phyloP scores from a whole-genome alignment of 176 grass and related monocot genomes.

The Triticum aestivum region DNA sequence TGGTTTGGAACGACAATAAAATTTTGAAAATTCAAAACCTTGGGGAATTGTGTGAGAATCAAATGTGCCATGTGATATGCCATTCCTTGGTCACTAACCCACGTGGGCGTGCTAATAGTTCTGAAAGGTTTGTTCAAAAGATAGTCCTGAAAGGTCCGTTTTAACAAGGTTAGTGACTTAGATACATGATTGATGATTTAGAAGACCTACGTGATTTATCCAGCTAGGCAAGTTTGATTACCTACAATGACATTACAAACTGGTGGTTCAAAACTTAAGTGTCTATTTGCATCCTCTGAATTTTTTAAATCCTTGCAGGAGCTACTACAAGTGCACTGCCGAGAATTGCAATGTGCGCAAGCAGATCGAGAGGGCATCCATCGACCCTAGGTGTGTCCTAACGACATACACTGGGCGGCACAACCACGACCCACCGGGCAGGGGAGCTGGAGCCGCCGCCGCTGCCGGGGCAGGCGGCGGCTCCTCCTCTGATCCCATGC shows the following conservation, averaged over 20 bases:
- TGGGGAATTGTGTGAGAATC: background rate
- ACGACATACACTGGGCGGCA: conserved; percentile 53
- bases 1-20: no score
- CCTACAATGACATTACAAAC: background rate
- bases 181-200: background rate
- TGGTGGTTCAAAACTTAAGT: background rate
- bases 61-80: background rate
- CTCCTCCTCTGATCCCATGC: background rate
- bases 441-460: background rate
- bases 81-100: no score
- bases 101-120: no score
- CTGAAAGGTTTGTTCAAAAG: background rate
- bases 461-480: background rate
- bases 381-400: conserved; percentile 37
- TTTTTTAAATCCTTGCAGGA: conserved; percentile 7
- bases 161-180: background rate
- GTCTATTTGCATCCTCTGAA: background rate
- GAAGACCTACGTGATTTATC: background rate
- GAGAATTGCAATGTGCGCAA: conserved; percentile 52
- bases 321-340: conserved; percentile 62
- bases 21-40: no score
- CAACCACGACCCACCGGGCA: conserved; percentile 37
- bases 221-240: background rate
- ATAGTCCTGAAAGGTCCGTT: background rate
- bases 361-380: conserved; percentile 49